Evolutionary conservation across 768 basidiomycete species (phyloP), one percentile per base, ranked within the genome.

Genomic region (Mycena haematopus): DNA sequence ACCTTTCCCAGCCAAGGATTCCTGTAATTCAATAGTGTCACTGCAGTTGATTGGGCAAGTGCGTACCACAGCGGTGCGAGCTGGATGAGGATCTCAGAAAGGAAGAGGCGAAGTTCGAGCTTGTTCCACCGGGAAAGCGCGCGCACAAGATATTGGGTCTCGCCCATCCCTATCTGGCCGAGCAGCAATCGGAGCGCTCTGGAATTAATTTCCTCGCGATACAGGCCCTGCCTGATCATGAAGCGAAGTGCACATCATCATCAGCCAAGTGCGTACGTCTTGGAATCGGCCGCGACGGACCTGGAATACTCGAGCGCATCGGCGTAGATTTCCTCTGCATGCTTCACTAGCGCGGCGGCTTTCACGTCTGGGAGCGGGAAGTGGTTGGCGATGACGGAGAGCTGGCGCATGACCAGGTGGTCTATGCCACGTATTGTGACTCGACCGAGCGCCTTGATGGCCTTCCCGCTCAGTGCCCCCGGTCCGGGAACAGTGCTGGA

Each of bases 361-460:
- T 71, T 67, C 22, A 65, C 52, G 52, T 72, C 71, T 7, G 64
- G 54, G 10, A 71, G 70, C 10, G 72, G 72, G 44, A 72, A 73
- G 27, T 57, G 57, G 25, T 63, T 60, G 0, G 55, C 25, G 17
- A 73, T 58, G 24, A 58, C 55, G 1, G 65, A 58, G 24, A 72
- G 65, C 51, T 68, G 70, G 29, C 67, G 64, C 15, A 73, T 74
- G 25, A 71, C 58, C 6, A 73, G 52, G 22, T 66, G 70, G 6
- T 79, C 81, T 35, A 86, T 77, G 33, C 87, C 78, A 6, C 80
- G 80, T 63, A 78, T 68, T 19, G 87, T 81, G 1, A 80, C 79
- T 40, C 76, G 75, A 0, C 86, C 86, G 8, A 88, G 80, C 56
- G 84, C 77, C 66, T 86, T 88, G 21, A 74, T 68, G 11, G 84